Evolutionary conservation across 116 monocot genomes (phyloP).

Genomic region (Zostera marina): DNA sequence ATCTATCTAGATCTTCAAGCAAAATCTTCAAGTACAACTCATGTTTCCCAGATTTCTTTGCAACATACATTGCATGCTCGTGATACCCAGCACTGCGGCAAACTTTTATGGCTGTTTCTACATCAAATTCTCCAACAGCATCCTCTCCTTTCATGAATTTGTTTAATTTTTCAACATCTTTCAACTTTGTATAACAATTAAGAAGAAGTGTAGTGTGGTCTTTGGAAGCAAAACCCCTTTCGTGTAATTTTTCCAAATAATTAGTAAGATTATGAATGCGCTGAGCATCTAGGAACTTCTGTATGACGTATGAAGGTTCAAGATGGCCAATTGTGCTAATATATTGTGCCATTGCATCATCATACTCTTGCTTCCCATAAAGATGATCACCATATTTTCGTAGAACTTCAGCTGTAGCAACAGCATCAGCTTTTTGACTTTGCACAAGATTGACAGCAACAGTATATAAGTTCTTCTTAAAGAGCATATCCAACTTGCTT

Average conservation of each 20-base stretch:
- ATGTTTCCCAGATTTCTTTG: conserved; percentile 83
- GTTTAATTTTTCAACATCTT: conserved; percentile 92
- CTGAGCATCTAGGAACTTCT: conserved; percentile 96
- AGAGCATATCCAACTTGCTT: conserved; percentile 96
- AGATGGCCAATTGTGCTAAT: conserved; percentile 89
- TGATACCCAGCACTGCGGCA: conserved; percentile 93
- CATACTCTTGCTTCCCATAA: conserved; percentile 86
- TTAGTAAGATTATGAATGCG: conserved; percentile 87
- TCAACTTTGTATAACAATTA: conserved; percentile 96
- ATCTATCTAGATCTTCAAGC: conserved; percentile 88
- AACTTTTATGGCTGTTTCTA: conserved; percentile 95
- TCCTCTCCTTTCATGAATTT: conserved; percentile 90
- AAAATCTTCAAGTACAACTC: conserved; percentile 94
- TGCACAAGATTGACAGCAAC: conserved; percentile 93
- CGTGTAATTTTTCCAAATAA: conserved; percentile 88
- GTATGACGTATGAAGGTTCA: conserved; percentile 97
- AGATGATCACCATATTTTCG: conserved; percentile 97
- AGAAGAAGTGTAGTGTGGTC: conserved; percentile 93
- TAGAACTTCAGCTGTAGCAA: conserved; percentile 87
- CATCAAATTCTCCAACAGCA: conserved; percentile 79
- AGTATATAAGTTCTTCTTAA: conserved; percentile 95
- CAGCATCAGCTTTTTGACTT: conserved; percentile 92
- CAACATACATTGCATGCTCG: conserved; percentile 96
- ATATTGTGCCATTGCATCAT: conserved; percentile 94
- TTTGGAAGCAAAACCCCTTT: conserved; percentile 74